Base-by-base conservation (phyloP, 75 land plant genomes). In the Cupressus sempervirens region DNA sequence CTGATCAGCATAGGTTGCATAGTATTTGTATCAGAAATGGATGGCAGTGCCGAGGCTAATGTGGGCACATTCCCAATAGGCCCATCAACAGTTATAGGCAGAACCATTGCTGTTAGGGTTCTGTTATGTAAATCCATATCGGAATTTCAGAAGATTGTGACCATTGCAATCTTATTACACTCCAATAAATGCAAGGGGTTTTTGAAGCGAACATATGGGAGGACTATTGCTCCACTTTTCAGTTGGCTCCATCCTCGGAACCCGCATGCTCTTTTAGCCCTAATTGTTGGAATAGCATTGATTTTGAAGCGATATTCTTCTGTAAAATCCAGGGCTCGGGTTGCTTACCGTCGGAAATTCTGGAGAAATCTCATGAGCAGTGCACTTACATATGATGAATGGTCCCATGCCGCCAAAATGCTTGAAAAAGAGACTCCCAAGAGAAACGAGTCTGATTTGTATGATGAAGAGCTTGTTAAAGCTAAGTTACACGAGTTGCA, bases 341-440 rank as follows among this genome's bases (percentile, higher is more conserved):
- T 89, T 52, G 96, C 97, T 0, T 95, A 96, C 76, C 88, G 94
- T 54, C 84, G 96, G 83, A 96, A 96, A 46, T 98, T 96, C 88
- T 95, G 99, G 97, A 84, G 93, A 81, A 95, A 98, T 84, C 87
- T 95, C 95, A 96, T 98, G 99, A 84, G 90, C 82, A 73, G 84
- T 14, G 99, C 99, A 5, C 83, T 94, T 53, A 98, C 99, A 3
- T 96, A 96, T 76, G 99, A 98, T 84, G 99, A 98, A 70, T 98
- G 99, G 99, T 89, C 97, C 26, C 96, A 98, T 68, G 97, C 96
- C 30, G 99, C 99, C 11, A 94, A 89, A 72, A 98, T 95, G 99
- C 91, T 96, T 67, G 99, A 98, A 29, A 92, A 89, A 82, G 98
- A 93, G 82, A 84, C 88, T 3, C 79, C 38, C 34, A 91, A 76